phyloP scores from a whole-genome alignment of 2,329 filamentous ascomycete genomes.

The Lizonia empirigonia region DNA sequence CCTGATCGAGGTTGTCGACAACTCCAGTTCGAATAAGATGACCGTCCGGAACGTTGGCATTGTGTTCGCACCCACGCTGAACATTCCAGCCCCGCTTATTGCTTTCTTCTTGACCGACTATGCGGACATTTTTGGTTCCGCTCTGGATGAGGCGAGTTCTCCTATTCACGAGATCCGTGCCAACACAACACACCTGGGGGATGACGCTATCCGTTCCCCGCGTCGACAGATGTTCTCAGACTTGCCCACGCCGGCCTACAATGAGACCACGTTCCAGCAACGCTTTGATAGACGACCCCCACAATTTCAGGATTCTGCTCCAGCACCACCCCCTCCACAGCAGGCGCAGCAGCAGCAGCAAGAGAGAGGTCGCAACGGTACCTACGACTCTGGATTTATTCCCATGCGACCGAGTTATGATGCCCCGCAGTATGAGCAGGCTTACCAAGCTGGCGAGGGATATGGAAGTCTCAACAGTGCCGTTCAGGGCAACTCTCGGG shows the following conservation, averaged over 20 bases:
- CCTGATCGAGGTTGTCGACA: slow-evolving; percentile 89
- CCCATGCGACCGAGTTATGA: slow-evolving; percentile 59
- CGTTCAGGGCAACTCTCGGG: slow-evolving; percentile 34
- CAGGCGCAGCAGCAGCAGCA: slow-evolving; percentile 38
- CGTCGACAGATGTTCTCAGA: slow-evolving; percentile 70
- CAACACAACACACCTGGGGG: slow-evolving; percentile 49
- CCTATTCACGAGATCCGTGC: slow-evolving; percentile 55
- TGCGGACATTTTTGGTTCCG: slow-evolving; percentile 78
- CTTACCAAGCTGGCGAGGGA: slow-evolving; percentile 35
- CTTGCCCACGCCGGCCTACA: slow-evolving; percentile 67
- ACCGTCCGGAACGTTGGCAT: slow-evolving; percentile 95
- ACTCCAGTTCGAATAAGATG: slow-evolving; percentile 94
- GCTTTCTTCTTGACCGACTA: slow-evolving; percentile 93
- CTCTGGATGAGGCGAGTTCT: slow-evolving; percentile 61
- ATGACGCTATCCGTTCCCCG: slow-evolving; percentile 67
- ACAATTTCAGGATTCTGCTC: slow-evolving; percentile 30
- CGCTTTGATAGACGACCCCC: slow-evolving; percentile 35
- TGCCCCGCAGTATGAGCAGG: slow-evolving; percentile 35
- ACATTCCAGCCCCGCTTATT: slow-evolving; percentile 94
- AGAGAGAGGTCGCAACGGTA: slow-evolving; percentile 34
- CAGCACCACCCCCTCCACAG: slow-evolving; percentile 34
- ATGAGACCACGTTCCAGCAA: slow-evolving; percentile 59
- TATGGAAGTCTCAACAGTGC: slow-evolving; percentile 46
- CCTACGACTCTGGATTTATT: slow-evolving; percentile 58
- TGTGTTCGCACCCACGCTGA: slow-evolving; percentile 95